phyloP scores from a whole-genome alignment of 2,329 filamentous ascomycete species.

The Cytospora leucostoma region DNA sequence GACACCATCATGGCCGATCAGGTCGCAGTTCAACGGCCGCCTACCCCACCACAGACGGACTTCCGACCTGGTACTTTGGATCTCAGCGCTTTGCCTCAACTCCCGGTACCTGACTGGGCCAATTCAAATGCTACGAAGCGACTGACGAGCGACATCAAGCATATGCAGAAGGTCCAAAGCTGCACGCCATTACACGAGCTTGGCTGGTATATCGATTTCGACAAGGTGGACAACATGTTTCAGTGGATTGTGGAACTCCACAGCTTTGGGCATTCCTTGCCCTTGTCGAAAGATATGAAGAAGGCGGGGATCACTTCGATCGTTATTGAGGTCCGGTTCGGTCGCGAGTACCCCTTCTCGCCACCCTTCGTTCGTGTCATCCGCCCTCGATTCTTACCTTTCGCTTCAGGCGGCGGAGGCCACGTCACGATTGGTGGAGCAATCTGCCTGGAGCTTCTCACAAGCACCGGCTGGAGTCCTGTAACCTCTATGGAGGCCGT shows the following conservation, averaged over 20 bases:
- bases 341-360: slow-evolving; percentile 70
- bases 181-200: slow-evolving; percentile 63
- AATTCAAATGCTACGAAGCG: slow-evolving; percentile 60
- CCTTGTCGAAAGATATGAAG: slow-evolving; percentile 76
- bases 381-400: slow-evolving; percentile 75
- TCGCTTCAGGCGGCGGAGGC: slow-evolving; percentile 64
- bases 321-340: slow-evolving; percentile 81
- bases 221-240: slow-evolving; percentile 71
- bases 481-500: slow-evolving; percentile 75
- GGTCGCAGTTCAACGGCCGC: slow-evolving; percentile 15
- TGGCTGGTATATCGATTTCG: slow-evolving; percentile 79
- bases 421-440: slow-evolving; percentile 77
- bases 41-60: slow-evolving; percentile 34
- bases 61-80: slow-evolving; percentile 71
- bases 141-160: slow-evolving; percentile 65
- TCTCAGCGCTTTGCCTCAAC: slow-evolving; percentile 59
- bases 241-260: slow-evolving; percentile 93
- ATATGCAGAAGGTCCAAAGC: slow-evolving; percentile 65
- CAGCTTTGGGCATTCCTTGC: slow-evolving; percentile 70
- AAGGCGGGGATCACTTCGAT: slow-evolving; percentile 62
- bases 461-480: slow-evolving; percentile 79
- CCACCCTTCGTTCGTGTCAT: slow-evolving; percentile 86
- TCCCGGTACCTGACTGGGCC: slow-evolving; percentile 68
- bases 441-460: slow-evolving; percentile 81
- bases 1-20: slow-evolving; percentile 13